Evolutionary conservation across 305 asterid genomes (phyloP), one percentile per base, ranked within the genome.

Genomic region (Euphrasia arctica): DNA sequence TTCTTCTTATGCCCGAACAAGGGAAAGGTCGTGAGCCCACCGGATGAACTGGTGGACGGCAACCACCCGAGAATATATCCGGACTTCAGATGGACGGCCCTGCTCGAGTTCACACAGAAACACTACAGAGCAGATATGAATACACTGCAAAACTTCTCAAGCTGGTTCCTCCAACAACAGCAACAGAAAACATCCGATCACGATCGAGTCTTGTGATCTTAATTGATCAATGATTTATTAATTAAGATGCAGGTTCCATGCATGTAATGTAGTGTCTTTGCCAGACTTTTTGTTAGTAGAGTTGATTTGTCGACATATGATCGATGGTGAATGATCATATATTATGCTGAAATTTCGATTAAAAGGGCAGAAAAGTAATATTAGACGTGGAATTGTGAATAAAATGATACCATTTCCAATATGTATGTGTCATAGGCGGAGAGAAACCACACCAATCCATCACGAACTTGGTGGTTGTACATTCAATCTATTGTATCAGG

Each of bases 381-480:
- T 34, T 34, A 34, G 42, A 6, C 42, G 2, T 34, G 42, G 7
- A 34, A 34, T 34, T 34, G 42, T 12, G 50, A 9, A 9, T 43
- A 4, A 2, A 10, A 9, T 43, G 27, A 43, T 43, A 43, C 11
- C 5, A 31, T 43, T 43, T 43, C 13, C 13, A 42, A 10, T 31
- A 42, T 5, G 12, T 42, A 42, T 2, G 12, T 42, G 9, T 1
- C 7, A 4, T 5, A 0, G 12, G 7, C 9, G 48, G 9, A 42
- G 12, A 4, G 2, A 4, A 7, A 4, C 48, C 10, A 42, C 48
- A 78, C 60, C 22, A 71, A 56, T 68, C 75, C 71, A 75, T 70
- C 62, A 64, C 64, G 54, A 65, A 70, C 64, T 60, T 31, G 5
- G 4, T 5, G 36, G 5, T 31, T 3, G 34, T 31, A 31, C 34